These are phyloP conservation scores for Umbelopsis ramanniana DNA, from an alignment of 192 early-diverging fungal genomes.

Conservation along the genomic window DNA sequence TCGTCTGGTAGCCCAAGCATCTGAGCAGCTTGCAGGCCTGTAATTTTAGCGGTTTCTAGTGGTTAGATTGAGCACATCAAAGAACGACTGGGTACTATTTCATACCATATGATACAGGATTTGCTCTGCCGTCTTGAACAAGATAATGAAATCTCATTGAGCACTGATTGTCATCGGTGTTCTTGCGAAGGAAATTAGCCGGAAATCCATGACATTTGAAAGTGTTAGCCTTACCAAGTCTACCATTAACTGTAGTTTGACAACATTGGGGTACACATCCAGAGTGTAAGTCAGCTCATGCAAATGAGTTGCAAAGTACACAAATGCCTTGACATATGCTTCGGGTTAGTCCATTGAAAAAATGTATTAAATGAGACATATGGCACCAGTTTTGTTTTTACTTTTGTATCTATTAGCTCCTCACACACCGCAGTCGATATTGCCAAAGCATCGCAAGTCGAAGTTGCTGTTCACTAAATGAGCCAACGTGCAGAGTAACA, in stretches of 20 bases:
- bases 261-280: slow-evolving; percentile 59
- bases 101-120: slow-evolving; percentile 52
- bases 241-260: slow-evolving; percentile 61
- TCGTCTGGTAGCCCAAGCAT: slow-evolving; percentile 37
- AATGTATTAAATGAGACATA: no score
- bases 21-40: slow-evolving; percentile 53
- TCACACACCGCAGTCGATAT: slow-evolving; percentile 78
- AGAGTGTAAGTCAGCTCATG: slow-evolving; percentile 63
- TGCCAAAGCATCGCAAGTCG: slow-evolving; percentile 70
- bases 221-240: slow-evolving; percentile 30
- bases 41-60: neutral
- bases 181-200: neutral
- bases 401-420: slow-evolving; percentile 55
- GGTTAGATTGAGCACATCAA: neutral
- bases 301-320: slow-evolving; percentile 83
- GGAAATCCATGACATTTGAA: neutral
- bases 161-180: slow-evolving; percentile 10
- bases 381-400: neutral
- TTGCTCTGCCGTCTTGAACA: slow-evolving; percentile 49
- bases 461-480: slow-evolving; percentile 52
- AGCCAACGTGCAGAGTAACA: neutral
- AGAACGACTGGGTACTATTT: neutral
- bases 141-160: slow-evolving; percentile 51
- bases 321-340: slow-evolving; percentile 44
- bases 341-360: neutral